Base-by-base conservation (phyloP, 805 yeast genomes). In the Candida stauntonica region DNA sequence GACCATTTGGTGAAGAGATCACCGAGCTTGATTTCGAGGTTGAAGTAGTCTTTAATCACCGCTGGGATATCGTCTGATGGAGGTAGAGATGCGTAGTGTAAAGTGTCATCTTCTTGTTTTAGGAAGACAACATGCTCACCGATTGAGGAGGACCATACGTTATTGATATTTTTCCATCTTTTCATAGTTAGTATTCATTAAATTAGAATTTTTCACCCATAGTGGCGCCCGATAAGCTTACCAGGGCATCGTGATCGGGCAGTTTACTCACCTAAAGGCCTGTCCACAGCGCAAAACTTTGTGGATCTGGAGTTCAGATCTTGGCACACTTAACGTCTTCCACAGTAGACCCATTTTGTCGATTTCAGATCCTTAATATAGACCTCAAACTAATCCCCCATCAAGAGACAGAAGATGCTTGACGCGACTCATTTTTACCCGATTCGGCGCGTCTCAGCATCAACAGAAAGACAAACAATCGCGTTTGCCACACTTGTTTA, bases 271-370 rank as follows among this genome's bases (percentile, higher is more conserved):
- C 42, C 79, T 56, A 52, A 86, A 86, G 0, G 94, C 79, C 62
- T 86, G 96, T 1, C 96, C 96, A 54, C 95, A 84, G 30, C 93
- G 64, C 20, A 86, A 65, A 0, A 86, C 89, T 28, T 76, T 74
- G 4, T 77, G 60, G 4, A 86, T 60, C n/a, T 71, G 61, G 1
- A 85, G 63, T 47, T 86, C 93, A 33, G 61, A 31, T 5, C 29
- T 29, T 1, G 56, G 42, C 1, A 53, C 43, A 13, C 31, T 32
- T 11, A 53, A 9, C 1, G 37, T 33, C 16, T 36, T 44, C 60
- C 60, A 55, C 1, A 45, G 29, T 5, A 54, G 41, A 7, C 27
- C 8, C 37, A 33, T 32, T 11, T 19, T 29, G 17, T 17, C n/a
- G n/a, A n/a, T n/a, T n/a, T n/a, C n/a, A n/a, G 18, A 28, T 14